phyloP scores from a whole-genome alignment of 768 basidiomycete genomes.

The Mycena venus region DNA sequence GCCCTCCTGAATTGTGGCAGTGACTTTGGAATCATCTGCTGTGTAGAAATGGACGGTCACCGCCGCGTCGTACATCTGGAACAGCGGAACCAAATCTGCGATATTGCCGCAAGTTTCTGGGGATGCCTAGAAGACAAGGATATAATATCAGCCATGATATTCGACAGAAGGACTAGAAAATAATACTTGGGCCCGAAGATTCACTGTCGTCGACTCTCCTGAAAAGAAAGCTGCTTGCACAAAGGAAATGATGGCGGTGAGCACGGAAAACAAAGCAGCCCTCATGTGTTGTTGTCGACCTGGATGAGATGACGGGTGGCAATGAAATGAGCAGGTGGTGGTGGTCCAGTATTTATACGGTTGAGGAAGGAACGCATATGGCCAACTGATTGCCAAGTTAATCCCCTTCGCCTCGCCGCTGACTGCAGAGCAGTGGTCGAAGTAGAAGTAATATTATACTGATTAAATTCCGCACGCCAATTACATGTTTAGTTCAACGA shows the following conservation, averaged over 20 bases:
- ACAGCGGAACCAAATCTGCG: neutral
- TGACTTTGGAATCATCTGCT: neutral
- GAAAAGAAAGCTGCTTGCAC: neutral
- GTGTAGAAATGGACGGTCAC: neutral
- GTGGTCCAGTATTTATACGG: constrained; percentile 4
- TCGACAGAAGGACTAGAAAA: neutral
- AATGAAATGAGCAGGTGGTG: neutral
- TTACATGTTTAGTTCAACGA: neutral
- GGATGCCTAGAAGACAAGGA: neutral
- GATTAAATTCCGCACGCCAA: neutral
- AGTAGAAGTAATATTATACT: neutral
- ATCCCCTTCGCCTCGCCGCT: neutral
- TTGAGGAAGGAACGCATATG: neutral
- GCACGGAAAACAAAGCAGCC: neutral
- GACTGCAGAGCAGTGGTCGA: neutral
- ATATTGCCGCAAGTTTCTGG: constrained; percentile 9
- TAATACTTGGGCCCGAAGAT: neutral
- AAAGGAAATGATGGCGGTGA: neutral
- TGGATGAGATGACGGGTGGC: neutral
- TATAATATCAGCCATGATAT: neutral
- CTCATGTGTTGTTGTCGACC: neutral
- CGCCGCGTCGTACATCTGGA: neutral
- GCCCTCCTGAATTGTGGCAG: neutral
- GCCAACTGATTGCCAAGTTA: neutral
- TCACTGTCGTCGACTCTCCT: neutral